A percentile compares a stretch with the other conserved stretches of the same genome.
Conservation (phyloP, 768 basidiomycete genomes). For the Pleurotus ostreatus region DNA sequence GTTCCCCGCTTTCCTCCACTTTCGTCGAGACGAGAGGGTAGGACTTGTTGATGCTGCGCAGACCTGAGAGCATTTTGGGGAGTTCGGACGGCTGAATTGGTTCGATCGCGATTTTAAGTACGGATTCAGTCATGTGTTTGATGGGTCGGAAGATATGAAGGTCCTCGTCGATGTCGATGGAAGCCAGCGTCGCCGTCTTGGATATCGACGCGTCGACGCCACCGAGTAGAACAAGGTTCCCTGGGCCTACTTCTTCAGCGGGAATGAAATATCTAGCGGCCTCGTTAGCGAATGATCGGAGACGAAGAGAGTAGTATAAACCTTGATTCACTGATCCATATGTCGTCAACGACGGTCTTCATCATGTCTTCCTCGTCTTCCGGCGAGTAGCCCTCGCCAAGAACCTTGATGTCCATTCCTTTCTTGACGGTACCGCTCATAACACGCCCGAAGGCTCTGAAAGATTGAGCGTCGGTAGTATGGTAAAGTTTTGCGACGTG, state of each 20-base stretch:
- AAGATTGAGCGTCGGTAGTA: conserved; percentile 93
- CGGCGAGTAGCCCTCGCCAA: conserved; percentile 97
- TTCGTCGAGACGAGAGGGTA: conserved; percentile 94
- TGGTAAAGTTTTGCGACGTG: conserved; percentile 95
- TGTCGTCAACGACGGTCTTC: conserved; percentile 73
- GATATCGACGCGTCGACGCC: conserved; percentile 94
- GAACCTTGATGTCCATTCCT: conserved; percentile 86
- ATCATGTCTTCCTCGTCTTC: conserved; percentile 99
- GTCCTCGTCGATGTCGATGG: conserved; percentile 73
- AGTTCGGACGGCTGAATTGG: conserved; percentile 96
- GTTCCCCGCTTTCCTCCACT: conserved; percentile 98
- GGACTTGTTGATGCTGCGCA: conserved; percentile 96
- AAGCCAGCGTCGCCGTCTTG: conserved; percentile 88
- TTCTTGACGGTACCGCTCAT: conserved; percentile 86
- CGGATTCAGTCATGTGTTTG: conserved; percentile 95
- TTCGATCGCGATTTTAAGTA: conserved; percentile 97
- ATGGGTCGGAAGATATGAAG: conserved; percentile 94
- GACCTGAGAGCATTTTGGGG: conserved; percentile 96
- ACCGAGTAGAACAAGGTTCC: conserved; percentile 88
- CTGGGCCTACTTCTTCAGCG: conserved; percentile 82
- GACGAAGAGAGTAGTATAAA: conserved; percentile 28
- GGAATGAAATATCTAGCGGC: conserved; percentile 80
- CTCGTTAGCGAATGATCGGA: neutral
- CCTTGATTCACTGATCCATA: conserved; percentile 92
- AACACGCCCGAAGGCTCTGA: conserved; percentile 93